Evolutionary conservation across 2,329 filamentous ascomycete genomes (phyloP), one percentile per base, ranked within the genome.

Genomic region (Fusarium tuaranense): DNA sequence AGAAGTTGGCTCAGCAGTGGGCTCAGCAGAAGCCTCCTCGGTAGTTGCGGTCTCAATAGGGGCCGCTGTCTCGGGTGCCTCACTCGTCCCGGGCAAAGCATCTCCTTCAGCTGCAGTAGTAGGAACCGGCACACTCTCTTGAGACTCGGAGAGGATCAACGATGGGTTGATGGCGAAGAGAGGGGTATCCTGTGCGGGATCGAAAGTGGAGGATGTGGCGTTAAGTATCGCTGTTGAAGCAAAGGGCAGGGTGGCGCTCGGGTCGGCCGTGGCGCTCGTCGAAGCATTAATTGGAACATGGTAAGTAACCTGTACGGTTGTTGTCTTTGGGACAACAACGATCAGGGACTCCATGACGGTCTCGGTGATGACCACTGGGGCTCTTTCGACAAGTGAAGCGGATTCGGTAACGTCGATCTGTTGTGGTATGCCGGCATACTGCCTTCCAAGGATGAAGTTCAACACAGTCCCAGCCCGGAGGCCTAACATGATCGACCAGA

Each of bases 371-470:
- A 75, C 66, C 63, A 64, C 58, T 5, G 71, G 71, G 55, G 66
- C 69, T 46, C 68, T 67, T 59, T 72, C 69, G 59, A 70, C 61
- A 65, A 72, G 63, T 63, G 63, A 63, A 69, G 61, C 27, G 75
- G 65, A 46, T 71, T 73, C 71, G 68, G 68, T 51, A 60, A 69
- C 63, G 72, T 76, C 62, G 65, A 38, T 66, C 22, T 70, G 62
- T 76, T 80, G 87, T 58, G 87, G 88, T 73, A 89, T 82, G 70
- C 86, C 88, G 76, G 88, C 90, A 82, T 89, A 90, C 80, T 85
- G 84, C 79, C 84, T 86, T 62, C 87, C 87, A 67, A 84, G 80
- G 65, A 89, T 82, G 59, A 81, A 86, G 65, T 87, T 89, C 68
- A 88, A 84, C 70, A 87, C 86, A 69, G 85, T 85, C 78, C 87